Base-by-base conservation (phyloP, 2,329 filamentous ascomycete species). In the Aquanectria penicillioides region DNA sequence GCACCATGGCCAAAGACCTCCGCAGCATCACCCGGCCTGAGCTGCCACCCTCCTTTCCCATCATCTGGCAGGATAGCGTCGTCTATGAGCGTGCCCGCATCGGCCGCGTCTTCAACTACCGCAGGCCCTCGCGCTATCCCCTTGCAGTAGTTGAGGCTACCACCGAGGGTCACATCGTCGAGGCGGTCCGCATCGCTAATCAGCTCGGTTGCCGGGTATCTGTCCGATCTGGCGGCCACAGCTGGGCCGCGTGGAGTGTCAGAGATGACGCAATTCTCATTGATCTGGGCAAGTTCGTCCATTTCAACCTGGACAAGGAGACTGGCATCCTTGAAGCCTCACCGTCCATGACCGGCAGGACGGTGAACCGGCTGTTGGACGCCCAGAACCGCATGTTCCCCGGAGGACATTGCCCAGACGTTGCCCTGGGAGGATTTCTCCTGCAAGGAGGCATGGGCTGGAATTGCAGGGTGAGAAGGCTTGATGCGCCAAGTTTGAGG, bases 381-480 rank as follows among this genome's bases (percentile, higher is more conserved):
- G 47, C 57, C 1, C 67, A 75, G 38, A 80, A 78, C 0, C 70
- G 78, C 29, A 77, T 85, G 73, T 86, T 86, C 62, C 74, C 77
- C 0, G 82, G 81, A 1, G 84, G 83, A 0, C 84, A 86, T 68
- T 86, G 83, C 66, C 83, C 83, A 0, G 82, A 85, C 68, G 83
- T 86, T 15, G 83, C 81, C 8, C 64, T 86, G n/a, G 83, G 83
- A 0, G 83, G 83, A 0, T 86, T 85, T 60, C 66, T 86, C 18
- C 68, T 86, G 12, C 83, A 85, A 62, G 84, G 83, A 0, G 83
- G 83, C 2, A 85, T 86, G 81, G 83, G 83, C 0, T 86, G 83
- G 83, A 85, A 84, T 63, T 84, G 80, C 63, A 80, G 78, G 68
- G 80, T 81, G 58, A 53, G 75, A 67, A 55, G 22, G n/a, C 25